Percentiles rank a stretch among this genome's conserved stretches.
Conservation (phyloP, 805 yeast species). For the Metschnikowia drakensbergensis region DNA sequence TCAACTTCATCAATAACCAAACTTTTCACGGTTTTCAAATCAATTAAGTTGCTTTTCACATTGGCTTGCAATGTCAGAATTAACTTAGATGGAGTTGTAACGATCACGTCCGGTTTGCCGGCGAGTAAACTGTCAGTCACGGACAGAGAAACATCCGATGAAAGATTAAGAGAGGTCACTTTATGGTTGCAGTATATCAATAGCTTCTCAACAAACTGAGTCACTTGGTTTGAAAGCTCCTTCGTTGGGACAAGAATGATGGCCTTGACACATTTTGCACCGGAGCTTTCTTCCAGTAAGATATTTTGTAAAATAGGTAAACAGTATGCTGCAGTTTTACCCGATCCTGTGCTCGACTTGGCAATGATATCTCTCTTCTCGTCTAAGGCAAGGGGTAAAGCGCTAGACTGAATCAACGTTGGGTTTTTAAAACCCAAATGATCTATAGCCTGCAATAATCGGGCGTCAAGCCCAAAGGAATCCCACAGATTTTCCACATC, state of each 20-base stretch:
- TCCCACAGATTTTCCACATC: slow-evolving; percentile 73
- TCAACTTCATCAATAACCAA: slow-evolving; percentile 95
- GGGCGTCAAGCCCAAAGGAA: slow-evolving; percentile 72
- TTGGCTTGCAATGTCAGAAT: slow-evolving; percentile 46
- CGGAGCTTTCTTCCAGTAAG: slow-evolving; percentile 38
- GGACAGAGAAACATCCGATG: slow-evolving; percentile 61
- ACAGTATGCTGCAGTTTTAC: slow-evolving; percentile 88
- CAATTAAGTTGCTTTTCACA: slow-evolving; percentile 41
- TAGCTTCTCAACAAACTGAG: slow-evolving; percentile 63
- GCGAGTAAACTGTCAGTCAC: slow-evolving; percentile 67
- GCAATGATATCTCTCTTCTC: slow-evolving; percentile 92
- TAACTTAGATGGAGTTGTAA: slow-evolving; percentile 84
- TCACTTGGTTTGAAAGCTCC: slow-evolving; percentile 85
- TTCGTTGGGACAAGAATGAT: slow-evolving; percentile 89
- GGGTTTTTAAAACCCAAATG: slow-evolving; percentile 80
- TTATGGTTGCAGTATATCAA: slow-evolving; percentile 66
- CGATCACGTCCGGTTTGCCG: slow-evolving; percentile 74
- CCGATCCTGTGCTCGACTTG: slow-evolving; percentile 92
- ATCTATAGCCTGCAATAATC: slow-evolving; percentile 79
- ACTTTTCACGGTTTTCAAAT: slow-evolving; percentile 55
- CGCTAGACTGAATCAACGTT: slow-evolving; percentile 82
- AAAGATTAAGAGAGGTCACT: slow-evolving; percentile 62
- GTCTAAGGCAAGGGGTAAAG: slow-evolving; percentile 88
- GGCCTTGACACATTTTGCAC: slow-evolving; percentile 42
- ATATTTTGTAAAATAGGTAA: slow-evolving; percentile 83